Evolutionary conservation across 495 filamentous ascomycete genomes (phyloP), one percentile per base, ranked within the genome.

Genomic region (Trichoderma gamsii): DNA sequence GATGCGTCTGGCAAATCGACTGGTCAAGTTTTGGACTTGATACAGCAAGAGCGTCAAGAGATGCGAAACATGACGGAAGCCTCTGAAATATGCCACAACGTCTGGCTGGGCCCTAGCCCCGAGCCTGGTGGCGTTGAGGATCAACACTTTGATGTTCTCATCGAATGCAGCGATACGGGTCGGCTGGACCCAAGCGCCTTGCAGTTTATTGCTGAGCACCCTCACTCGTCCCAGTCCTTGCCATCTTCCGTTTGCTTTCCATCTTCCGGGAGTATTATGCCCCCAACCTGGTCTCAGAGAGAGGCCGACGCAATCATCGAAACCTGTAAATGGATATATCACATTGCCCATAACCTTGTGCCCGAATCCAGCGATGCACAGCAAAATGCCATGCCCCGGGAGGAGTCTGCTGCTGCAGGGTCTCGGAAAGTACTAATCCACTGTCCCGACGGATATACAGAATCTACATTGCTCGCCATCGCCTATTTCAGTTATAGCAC

Each of bases 371-470:
- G 56, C 11, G 56, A 29, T 32, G 56, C 27, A 9, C 27, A 15
- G 1, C 56, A 32, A 29, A 11, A 61, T 61, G 4, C n/a, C 13
- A 32, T 2, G 27, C 15, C 56, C 27, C 56, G 16, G 13, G 27
- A 61, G 27, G 21, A 12, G 56, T 5, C 27, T 21, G 12, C 23
- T 25, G 16, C 64, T 59, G 21, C 77, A 77, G 56, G 56, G 1
- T 25, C 12, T 18, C 83, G 87, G 63, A 90, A 86, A 75, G 86
- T 97, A 38, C 83, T 97, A 41, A 91, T 99, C 43, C 92, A 97
- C 76, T 97, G 95, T 76, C 87, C 89, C 1, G 95, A 99, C 78
- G 95, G 95, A 29, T 99, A 99, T 76, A 99, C 95, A 9, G 95
- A 99, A 74, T 93, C 89, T 11, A 91, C 94, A 1, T 79, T 98